phyloP scores from a whole-genome alignment of 2,329 filamentous ascomycete species.

The Aurifilum marmelostoma region DNA sequence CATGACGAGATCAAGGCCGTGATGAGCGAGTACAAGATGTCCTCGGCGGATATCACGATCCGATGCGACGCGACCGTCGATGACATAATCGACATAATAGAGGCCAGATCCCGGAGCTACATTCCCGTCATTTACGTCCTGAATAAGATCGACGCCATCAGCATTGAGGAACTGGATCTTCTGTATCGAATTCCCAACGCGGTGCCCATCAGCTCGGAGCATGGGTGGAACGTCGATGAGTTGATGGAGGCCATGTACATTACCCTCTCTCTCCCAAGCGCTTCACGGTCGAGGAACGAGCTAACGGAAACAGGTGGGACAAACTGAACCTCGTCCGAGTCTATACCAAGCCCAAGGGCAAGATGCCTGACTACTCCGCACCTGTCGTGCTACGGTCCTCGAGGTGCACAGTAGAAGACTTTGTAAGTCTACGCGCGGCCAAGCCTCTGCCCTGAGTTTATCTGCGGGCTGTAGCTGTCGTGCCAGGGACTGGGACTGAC shows the following conservation, averaged over 20 bases:
- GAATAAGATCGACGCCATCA: constrained; percentile 99
- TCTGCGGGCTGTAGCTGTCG: not conserved
- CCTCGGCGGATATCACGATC: constrained; percentile 95
- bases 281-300: not conserved
- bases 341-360: constrained; percentile 98
- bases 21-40: constrained; percentile 95
- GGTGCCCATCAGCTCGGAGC: constrained; percentile 94
- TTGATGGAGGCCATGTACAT: constrained; percentile 86
- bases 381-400: constrained; percentile 86
- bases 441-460: not conserved
- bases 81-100: constrained; percentile 93
- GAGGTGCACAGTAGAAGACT: constrained; percentile 92
- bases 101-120: constrained; percentile 92
- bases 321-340: constrained; percentile 89
- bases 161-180: constrained; percentile 94
- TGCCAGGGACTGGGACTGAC: constrained; percentile 32
- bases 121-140: constrained; percentile 99
- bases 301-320: constrained; percentile 68
- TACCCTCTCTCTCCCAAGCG: constrained; percentile 1
- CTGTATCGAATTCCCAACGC: constrained; percentile 97
- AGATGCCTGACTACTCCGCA: constrained; percentile 85
- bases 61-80: constrained; percentile 97
- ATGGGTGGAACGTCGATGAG: constrained; percentile 98
- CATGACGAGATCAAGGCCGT: constrained; percentile 97
- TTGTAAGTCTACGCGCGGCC: constrained; percentile 64